These are phyloP conservation scores for Phellinidium pouzarii DNA, from an alignment of 1,284 basidiomycete genomes.

Conservation along the genomic window DNA sequence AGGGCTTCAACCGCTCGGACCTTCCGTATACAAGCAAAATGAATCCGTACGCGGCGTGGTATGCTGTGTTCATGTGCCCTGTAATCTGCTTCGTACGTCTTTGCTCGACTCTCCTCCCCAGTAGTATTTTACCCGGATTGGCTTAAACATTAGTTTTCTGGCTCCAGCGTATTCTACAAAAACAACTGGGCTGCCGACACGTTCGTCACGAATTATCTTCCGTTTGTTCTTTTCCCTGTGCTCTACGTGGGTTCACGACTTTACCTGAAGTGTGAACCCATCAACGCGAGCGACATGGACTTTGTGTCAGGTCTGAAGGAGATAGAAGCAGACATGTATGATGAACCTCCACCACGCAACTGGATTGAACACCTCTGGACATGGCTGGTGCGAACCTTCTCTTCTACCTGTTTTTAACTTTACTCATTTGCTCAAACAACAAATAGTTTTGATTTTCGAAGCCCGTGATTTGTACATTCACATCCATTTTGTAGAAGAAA, in stretches of 20 bases:
- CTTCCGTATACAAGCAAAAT: slow-evolving; percentile 34
- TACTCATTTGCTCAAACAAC: too few species aligned
- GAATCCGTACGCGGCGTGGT: slow-evolving; percentile 37
- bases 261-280: slow-evolving; percentile 40
- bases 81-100: slow-evolving; percentile 62
- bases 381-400: slow-evolving; percentile 10
- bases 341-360: slow-evolving; percentile 35
- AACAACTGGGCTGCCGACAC: slow-evolving; percentile 50
- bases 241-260: slow-evolving; percentile 58
- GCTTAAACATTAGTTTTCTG: slow-evolving; percentile 50
- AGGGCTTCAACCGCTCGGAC: slow-evolving; percentile 33
- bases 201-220: slow-evolving; percentile 78
- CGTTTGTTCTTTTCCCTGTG: slow-evolving; percentile 72
- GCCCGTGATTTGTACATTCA: too few species aligned
- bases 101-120: not conserved
- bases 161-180: slow-evolving; percentile 71
- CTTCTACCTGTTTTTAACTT: not conserved
- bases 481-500: too few species aligned
- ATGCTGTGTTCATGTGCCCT: slow-evolving; percentile 44
- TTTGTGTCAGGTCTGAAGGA: slow-evolving; percentile 65
- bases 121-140: not conserved
- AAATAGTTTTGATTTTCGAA: too few species aligned
- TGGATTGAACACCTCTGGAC: not conserved
- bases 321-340: slow-evolving; percentile 63
- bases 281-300: slow-evolving; percentile 66